Percentiles rank a stretch among this genome's conserved stretches.
Evolutionary conservation across 2,329 filamentous ascomycete species (phyloP).

Genomic region (Colletotrichum sp.): DNA sequence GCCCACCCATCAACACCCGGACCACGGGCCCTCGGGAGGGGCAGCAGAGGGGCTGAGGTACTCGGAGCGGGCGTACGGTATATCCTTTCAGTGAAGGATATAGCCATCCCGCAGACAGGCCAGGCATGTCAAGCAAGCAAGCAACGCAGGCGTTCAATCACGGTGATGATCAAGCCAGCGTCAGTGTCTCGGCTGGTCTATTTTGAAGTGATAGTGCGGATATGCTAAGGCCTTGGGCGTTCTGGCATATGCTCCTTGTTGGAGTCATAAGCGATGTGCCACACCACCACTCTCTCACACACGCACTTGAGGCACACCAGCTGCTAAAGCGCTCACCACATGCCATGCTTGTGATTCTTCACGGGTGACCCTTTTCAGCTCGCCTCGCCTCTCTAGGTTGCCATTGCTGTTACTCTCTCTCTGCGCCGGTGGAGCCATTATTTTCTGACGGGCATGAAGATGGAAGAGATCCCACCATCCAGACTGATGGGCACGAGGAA

Average conservation of each 20-base stretch:
- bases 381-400: not conserved
- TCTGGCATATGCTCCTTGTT: not conserved
- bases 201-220: not conserved
- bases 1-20: not conserved
- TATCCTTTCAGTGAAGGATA: not conserved
- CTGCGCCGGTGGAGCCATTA: not conserved
- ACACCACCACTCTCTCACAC: not conserved
- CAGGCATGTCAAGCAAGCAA: not conserved
- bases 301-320: not conserved
- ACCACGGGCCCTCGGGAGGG: not conserved
- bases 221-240: not conserved
- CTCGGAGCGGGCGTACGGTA: not conserved
- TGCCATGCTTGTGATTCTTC: slow-evolving; percentile 6
- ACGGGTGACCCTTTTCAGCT: not conserved
- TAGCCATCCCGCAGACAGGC: not conserved
- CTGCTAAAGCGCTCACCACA: not conserved
- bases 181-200: not conserved
- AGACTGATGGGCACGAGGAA: not conserved
- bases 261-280: not conserved
- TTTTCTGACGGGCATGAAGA: slow-evolving; percentile 1
- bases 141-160: not conserved
- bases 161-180: not conserved
- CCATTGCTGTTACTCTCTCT: not conserved
- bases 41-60: not conserved
- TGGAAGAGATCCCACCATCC: not conserved